Evolutionary conservation across 805 yeast species (phyloP).

Genomic region (Candida anglica): DNA sequence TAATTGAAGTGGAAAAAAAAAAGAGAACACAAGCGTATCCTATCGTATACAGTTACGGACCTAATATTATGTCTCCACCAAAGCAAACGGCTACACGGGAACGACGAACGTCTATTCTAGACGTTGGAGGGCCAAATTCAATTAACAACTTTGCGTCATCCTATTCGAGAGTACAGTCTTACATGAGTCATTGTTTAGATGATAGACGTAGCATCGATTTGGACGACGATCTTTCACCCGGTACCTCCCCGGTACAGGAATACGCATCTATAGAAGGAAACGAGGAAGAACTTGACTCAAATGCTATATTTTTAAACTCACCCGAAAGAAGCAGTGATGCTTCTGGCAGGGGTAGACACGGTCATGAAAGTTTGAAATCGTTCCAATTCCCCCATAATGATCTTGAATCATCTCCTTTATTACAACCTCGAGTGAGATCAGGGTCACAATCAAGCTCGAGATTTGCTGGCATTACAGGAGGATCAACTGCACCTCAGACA

Average conservation of each 20-base stretch:
- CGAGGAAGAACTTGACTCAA: background rate
- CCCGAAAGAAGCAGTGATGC: background rate
- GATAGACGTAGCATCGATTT: constrained; percentile 7
- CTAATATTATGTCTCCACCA: background rate
- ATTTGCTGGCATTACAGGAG: constrained; percentile 21
- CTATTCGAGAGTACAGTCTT: constrained; percentile 33
- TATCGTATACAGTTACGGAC: too few species aligned
- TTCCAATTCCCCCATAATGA: constrained; percentile 16
- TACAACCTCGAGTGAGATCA: constrained; percentile 4
- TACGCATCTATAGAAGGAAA: background rate
- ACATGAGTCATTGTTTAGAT: constrained; percentile 13
- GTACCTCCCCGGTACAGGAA: constrained; percentile 16
- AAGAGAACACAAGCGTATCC: too few species aligned
- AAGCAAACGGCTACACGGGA: background rate
- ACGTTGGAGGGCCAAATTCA: constrained; percentile 33
- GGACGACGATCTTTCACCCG: constrained; percentile 17
- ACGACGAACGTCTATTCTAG: constrained; percentile 27
- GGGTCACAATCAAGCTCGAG: constrained; percentile 5
- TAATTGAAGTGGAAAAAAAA: too few species aligned
- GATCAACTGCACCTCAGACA: constrained; percentile 66
- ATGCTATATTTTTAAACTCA: too few species aligned
- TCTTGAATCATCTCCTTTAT: constrained; percentile 6
- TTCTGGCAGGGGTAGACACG: constrained; percentile 1
- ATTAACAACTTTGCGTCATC: constrained; percentile 38
- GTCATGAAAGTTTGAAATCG: constrained; percentile 11